phyloP scores from a whole-genome alignment of 257 asterid species.

The Apocynum venetum region DNA sequence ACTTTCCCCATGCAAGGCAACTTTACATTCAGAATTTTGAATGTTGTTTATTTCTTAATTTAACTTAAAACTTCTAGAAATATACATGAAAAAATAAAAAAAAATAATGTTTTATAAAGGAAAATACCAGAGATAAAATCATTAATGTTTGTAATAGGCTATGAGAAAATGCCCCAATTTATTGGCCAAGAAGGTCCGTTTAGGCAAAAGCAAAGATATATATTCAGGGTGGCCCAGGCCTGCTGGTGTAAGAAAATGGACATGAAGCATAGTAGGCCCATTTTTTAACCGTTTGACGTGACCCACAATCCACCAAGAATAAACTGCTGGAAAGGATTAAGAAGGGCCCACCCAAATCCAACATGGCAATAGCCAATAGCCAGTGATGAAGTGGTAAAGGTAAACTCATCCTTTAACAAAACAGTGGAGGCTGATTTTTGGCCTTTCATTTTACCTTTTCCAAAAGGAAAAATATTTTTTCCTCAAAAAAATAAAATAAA shows the following conservation, averaged over 20 bases:
- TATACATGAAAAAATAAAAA: too few species aligned
- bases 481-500: not conserved
- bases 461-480: too few species aligned
- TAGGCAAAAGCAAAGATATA: not conserved
- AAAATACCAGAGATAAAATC: not conserved
- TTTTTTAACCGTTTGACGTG: not conserved
- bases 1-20: too few species aligned
- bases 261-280: not conserved
- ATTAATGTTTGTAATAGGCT: not conserved
- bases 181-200: not conserved
- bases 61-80: too few species aligned
- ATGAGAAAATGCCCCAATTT: not conserved
- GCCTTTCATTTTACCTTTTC: not conserved
- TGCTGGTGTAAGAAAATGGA: not conserved
- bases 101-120: not conserved
- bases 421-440: not conserved
- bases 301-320: not conserved
- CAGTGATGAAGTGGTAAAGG: not conserved
- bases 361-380: not conserved
- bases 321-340: conserved; percentile 7
- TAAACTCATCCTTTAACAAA: not conserved
- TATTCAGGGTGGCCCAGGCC: not conserved
- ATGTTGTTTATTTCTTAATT: too few species aligned
- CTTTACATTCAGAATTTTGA: too few species aligned
- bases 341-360: conserved; percentile 6